Evolutionary conservation across 805 yeast genomes (phyloP).

Genomic region (Wickerhamiella siamensis): DNA sequence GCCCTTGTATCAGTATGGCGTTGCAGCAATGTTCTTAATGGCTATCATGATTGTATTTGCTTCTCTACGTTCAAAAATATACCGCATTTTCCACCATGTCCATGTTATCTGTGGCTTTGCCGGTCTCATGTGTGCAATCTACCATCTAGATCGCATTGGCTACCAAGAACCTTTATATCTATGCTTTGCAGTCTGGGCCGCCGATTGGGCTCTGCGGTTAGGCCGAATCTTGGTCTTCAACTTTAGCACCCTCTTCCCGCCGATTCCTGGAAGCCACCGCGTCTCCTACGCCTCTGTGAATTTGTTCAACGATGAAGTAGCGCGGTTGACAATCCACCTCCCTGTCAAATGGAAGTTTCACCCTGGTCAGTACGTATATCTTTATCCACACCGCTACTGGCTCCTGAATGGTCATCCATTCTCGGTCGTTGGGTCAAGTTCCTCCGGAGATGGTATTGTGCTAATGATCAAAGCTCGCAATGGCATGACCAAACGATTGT

Average conservation of each 20-base stretch:
- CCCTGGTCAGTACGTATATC: conserved; percentile 52
- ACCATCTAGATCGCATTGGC: conserved; percentile 38
- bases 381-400: conserved; percentile 33
- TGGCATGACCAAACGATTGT: conserved; percentile 37
- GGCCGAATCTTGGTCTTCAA: conserved; percentile 31
- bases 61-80: conserved; percentile 34
- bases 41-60: conserved; percentile 35
- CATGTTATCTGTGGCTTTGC: conserved; percentile 41
- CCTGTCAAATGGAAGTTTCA: conserved; percentile 40
- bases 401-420: conserved; percentile 63
- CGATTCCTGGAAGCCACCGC: conserved; percentile 24
- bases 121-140: conserved; percentile 42
- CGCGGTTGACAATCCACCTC: conserved; percentile 36
- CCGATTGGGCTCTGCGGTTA: conserved; percentile 47
- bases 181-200: conserved; percentile 48
- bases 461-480: conserved; percentile 38
- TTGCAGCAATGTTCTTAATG: conserved; percentile 24
- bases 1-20: conserved; percentile 25
- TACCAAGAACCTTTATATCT: conserved; percentile 42
- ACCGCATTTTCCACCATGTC: conserved; percentile 39
- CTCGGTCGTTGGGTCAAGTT: conserved; percentile 33
- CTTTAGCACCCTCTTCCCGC: conserved; percentile 22
- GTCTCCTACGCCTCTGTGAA: conserved; percentile 27
- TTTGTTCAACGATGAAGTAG: conserved; percentile 32
- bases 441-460: conserved; percentile 31